These are phyloP conservation scores for Sequoia sempervirens DNA, from an alignment of 75 land plant genomes.

Conservation along the genomic window DNA sequence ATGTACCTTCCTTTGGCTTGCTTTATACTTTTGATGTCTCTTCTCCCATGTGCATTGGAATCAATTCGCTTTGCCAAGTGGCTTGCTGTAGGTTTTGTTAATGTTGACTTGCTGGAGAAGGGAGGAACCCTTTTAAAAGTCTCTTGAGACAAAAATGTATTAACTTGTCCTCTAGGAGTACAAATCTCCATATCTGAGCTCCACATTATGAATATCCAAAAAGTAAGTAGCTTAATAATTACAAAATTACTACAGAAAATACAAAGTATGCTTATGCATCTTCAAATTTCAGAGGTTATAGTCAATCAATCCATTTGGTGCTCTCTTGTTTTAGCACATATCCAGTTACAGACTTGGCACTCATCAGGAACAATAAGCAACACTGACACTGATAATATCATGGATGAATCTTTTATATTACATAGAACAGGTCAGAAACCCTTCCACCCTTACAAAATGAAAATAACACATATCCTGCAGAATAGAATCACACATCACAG, in stretches of 20 bases:
- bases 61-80: slow-evolving; percentile 49
- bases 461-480: too few species aligned
- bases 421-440: neutral
- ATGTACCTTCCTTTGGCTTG: slow-evolving; percentile 12
- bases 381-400: neutral
- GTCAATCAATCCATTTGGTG: neutral
- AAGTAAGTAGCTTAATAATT: neutral
- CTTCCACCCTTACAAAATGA: neutral
- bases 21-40: slow-evolving; percentile 13
- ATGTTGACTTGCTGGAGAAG: slow-evolving; percentile 36
- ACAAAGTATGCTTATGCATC: neutral
- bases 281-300: neutral
- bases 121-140: slow-evolving; percentile 2
- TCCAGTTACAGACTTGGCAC: neutral
- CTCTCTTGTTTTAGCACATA: neutral
- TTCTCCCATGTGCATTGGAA: slow-evolving; percentile 9
- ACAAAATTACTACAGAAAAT: neutral
- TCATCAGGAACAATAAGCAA: neutral
- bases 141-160: neutral
- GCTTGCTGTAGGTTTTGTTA: slow-evolving; percentile 71
- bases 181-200: slow-evolving; percentile 10
- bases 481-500: neutral
- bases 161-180: slow-evolving; percentile 3
- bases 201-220: neutral
- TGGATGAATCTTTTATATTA: neutral